Evolutionary conservation across 768 basidiomycete genomes (phyloP).

Genomic region (Psilocybe sp.): DNA sequence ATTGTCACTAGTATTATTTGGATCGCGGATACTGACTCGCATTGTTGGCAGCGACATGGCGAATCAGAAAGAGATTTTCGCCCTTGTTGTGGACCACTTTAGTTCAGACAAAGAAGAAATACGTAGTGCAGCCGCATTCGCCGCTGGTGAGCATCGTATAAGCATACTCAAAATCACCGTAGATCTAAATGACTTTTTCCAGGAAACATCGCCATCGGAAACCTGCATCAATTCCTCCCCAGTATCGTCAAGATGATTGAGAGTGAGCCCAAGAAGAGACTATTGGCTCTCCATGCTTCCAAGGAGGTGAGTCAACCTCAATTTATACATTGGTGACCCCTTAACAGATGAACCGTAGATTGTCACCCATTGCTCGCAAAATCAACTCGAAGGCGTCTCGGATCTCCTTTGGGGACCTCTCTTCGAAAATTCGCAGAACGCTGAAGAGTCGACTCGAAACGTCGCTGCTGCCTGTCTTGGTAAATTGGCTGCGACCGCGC

Average conservation of each 20-base stretch:
- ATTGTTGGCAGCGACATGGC: conserved; percentile 75
- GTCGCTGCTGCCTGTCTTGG: conserved; percentile 96
- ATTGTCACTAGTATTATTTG: neutral
- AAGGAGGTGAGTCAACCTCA: conserved; percentile 65
- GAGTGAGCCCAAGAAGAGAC: conserved; percentile 71
- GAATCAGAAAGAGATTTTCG: conserved; percentile 75
- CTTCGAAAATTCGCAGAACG: conserved; percentile 85
- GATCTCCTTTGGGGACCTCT: conserved; percentile 90
- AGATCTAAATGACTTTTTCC: neutral
- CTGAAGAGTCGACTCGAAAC: conserved; percentile 90
- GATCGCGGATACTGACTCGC: conserved; percentile 1
- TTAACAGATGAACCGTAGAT: conserved; percentile 48
- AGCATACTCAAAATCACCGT: neutral
- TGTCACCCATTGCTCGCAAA: conserved; percentile 85
- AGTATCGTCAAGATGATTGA: conserved; percentile 77
- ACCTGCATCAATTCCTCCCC: conserved; percentile 83
- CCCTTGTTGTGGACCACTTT: conserved; percentile 70
- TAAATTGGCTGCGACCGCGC: conserved; percentile 89
- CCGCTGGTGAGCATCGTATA: conserved; percentile 59
- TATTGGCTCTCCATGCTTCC: conserved; percentile 86
- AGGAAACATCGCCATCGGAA: conserved; percentile 97
- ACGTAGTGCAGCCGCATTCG: conserved; percentile 89
- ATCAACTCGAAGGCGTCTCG: conserved; percentile 82
- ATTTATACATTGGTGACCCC: neutral
- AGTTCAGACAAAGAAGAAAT: conserved; percentile 79